Conservation (phyloP, 179 eudicot genomes). For the Sideroxylon spinosum region DNA sequence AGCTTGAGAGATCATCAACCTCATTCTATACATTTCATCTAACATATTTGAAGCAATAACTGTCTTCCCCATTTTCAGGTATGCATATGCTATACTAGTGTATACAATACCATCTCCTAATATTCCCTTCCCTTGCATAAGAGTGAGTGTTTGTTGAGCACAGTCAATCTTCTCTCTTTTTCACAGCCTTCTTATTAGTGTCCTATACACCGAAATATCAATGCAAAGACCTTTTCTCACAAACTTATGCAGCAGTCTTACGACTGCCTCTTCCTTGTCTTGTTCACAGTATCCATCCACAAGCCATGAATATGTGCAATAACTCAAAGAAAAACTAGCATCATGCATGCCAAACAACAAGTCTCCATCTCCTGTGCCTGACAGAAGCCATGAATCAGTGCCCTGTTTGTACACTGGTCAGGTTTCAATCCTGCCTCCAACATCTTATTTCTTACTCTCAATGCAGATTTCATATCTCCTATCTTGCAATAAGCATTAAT, state of each 20-base stretch:
- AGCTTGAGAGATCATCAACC: conserved; percentile 62
- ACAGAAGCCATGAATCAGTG: conserved; percentile 76
- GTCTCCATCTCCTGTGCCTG: conserved; percentile 37
- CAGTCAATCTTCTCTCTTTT: conserved; percentile 61
- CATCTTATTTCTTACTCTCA: conserved; percentile 56
- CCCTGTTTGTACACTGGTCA: conserved; percentile 66
- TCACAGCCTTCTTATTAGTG: conserved; percentile 68
- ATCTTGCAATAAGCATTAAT: conserved; percentile 73
- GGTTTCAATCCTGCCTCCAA: conserved; percentile 59
- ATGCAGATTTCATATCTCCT: conserved; percentile 65
- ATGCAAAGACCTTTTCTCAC: conserved; percentile 45
- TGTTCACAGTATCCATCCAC: conserved; percentile 50
- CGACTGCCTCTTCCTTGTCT: conserved; percentile 49
- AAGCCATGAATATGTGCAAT: conserved; percentile 51
- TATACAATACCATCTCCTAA: conserved; percentile 70
- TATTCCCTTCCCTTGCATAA: conserved; percentile 64
- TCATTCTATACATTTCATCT: conserved; percentile 74
- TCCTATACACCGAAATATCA: conserved; percentile 70
- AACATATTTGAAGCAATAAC: conserved; percentile 45
- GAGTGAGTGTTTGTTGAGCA: conserved; percentile 48
- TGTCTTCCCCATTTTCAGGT: conserved; percentile 48
- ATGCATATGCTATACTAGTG: conserved; percentile 64
- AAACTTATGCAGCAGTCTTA: conserved; percentile 51
- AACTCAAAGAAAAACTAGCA: conserved; percentile 52
- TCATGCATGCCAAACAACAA: conserved; percentile 49